Evolutionary conservation across 371 early-diverging fungal genomes (phyloP).

Genomic region (Dichotomocladium elegans): DNA sequence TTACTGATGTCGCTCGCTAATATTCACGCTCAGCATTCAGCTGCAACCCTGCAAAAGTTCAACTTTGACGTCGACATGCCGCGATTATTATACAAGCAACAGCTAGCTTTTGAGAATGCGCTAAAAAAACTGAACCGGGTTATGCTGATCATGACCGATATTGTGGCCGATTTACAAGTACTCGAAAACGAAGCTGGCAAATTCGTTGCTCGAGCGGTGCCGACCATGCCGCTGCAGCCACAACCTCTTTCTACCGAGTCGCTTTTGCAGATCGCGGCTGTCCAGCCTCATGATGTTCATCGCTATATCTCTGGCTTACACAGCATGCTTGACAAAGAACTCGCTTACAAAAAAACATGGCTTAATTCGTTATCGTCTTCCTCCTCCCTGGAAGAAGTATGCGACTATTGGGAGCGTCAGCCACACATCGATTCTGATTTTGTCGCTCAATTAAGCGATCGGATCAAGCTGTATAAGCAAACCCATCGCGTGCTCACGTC

Average conservation of each 20-base stretch:
- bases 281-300: constrained; percentile 4
- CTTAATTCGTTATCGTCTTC: not conserved
- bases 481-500: constrained; percentile 3
- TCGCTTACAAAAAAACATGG: constrained; percentile 2
- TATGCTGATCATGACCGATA: not conserved
- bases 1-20: constrained; percentile 4
- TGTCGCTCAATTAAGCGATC: constrained; percentile 1
- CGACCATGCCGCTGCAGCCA: not conserved
- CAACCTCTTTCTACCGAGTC: constrained; percentile 10
- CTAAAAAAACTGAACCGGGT: not conserved
- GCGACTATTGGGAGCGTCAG: not conserved
- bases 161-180: constrained; percentile 1
- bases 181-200: constrained; percentile 1
- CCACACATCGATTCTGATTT: not conserved
- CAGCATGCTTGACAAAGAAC: not conserved
- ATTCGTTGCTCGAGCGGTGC: not conserved
- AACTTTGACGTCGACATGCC: not conserved
- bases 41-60: not conserved
- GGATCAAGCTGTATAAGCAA: constrained; percentile 5
- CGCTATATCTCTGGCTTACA: not conserved
- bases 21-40: not conserved
- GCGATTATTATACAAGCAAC: constrained; percentile 4
- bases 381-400: not conserved
- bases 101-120: not conserved
- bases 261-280: constrained; percentile 6